phyloP scores from a whole-genome alignment of 2,329 filamentous ascomycete genomes.

The Neodidymelliopsis sp. region DNA sequence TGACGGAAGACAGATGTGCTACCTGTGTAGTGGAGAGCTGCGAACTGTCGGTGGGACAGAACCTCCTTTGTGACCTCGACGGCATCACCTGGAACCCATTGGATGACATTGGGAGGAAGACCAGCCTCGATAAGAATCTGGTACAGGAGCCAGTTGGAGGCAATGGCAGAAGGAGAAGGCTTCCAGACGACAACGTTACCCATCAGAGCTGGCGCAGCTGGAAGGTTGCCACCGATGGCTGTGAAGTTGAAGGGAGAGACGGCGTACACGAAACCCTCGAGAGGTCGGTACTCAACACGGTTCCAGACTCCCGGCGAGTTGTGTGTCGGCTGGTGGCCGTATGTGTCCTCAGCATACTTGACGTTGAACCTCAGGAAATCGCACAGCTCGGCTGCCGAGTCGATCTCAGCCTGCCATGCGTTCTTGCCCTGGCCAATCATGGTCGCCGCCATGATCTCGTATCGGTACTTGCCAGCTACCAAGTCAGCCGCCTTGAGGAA shows the following conservation, averaged over 20 bases:
- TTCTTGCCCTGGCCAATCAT: constrained; percentile 99
- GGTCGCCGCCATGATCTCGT: constrained; percentile 94
- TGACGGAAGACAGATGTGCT: constrained; percentile 90
- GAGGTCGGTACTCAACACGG: constrained; percentile 83
- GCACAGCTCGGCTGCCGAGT: constrained; percentile 87
- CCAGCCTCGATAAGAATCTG: constrained; percentile 91
- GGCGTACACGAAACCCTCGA: constrained; percentile 96
- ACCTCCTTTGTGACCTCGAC: constrained; percentile 81
- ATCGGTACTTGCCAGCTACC: constrained; percentile 89
- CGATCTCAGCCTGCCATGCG: constrained; percentile 98
- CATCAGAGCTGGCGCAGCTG: constrained; percentile 82
- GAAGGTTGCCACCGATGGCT: constrained; percentile 88
- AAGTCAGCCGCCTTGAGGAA: constrained; percentile 97
- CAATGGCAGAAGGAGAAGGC: constrained; percentile 86
- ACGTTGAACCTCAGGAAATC: constrained; percentile 97
- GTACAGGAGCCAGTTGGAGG: constrained; percentile 91
- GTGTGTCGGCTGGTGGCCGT: constrained; percentile 84
- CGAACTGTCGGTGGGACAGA: constrained; percentile 79
- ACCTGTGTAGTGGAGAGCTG: constrained; percentile 93
- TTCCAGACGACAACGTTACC: constrained; percentile 98
- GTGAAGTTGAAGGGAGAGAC: constrained; percentile 98
- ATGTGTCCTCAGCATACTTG: constrained; percentile 89
- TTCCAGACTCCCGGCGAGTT: constrained; percentile 90
- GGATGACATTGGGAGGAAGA: constrained; percentile 86
- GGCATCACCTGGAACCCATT: constrained; percentile 90